A percentile compares a stretch with the other conserved stretches of the same genome.
These are phyloP conservation scores for Epichloe sibirici DNA, from an alignment of 2,329 filamentous ascomycete species.

Conservation along the genomic window DNA sequence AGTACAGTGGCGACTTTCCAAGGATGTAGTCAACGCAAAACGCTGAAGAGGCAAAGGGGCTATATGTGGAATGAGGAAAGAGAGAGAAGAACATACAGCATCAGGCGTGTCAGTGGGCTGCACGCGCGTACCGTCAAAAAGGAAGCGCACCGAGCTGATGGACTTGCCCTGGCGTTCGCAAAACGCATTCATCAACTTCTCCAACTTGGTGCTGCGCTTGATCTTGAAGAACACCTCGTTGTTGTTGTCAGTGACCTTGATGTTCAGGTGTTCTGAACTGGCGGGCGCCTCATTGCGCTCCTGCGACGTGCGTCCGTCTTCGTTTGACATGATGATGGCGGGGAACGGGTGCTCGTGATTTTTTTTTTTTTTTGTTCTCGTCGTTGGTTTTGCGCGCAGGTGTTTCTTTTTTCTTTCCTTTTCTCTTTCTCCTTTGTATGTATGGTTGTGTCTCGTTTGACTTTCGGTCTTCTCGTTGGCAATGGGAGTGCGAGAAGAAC, in stretches of 20 bases:
- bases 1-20: neutral
- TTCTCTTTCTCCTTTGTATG: too few species aligned
- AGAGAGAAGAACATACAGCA: constrained; percentile 49
- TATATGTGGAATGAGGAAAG: neutral
- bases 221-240: constrained; percentile 99
- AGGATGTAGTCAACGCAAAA: neutral
- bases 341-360: neutral
- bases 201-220: constrained; percentile 88
- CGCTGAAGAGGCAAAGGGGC: neutral
- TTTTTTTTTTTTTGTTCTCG: neutral
- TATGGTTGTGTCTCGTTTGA: neutral
- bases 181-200: constrained; percentile 97
- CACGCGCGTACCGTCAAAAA: constrained; percentile 92
- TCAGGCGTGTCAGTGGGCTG: constrained; percentile 84
- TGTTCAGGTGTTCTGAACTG: constrained; percentile 79
- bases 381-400: neutral
- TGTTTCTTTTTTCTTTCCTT: neutral
- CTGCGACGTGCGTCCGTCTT: constrained; percentile 35
- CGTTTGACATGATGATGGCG: constrained; percentile 29
- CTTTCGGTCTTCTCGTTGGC: neutral
- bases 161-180: constrained; percentile 93
- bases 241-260: constrained; percentile 98
- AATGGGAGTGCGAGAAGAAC: too few species aligned
- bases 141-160: constrained; percentile 71
- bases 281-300: constrained; percentile 30